phyloP scores from a whole-genome alignment of 2,329 filamentous ascomycete genomes.

The Dothistroma pini region DNA sequence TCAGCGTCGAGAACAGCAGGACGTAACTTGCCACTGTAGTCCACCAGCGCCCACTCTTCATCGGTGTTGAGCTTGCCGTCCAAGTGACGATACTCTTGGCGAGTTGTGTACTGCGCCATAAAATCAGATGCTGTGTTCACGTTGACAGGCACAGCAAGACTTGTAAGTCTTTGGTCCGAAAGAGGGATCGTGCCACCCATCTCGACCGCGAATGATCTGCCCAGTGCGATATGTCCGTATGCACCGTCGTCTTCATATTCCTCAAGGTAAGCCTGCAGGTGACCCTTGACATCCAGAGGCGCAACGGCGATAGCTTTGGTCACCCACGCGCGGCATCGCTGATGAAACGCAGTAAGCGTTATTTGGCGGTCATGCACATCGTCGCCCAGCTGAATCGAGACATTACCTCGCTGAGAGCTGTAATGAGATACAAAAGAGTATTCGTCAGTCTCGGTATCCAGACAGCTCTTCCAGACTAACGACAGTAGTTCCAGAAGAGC shows the following conservation, averaged over 20 bases:
- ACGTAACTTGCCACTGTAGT: slow-evolving; percentile 26
- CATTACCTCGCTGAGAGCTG: slow-evolving; percentile 69
- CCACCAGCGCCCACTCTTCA: slow-evolving; percentile 32
- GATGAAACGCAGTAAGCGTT: slow-evolving; percentile 75
- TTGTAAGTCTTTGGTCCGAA: slow-evolving; percentile 79
- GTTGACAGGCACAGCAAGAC: slow-evolving; percentile 71
- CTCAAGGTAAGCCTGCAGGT: slow-evolving; percentile 93
- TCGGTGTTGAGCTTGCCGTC: slow-evolving; percentile 51
- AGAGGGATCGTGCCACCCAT: slow-evolving; percentile 83
- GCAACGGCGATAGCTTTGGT: slow-evolving; percentile 75
- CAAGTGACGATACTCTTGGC: slow-evolving; percentile 90
- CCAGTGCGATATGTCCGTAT: slow-evolving; percentile 88
- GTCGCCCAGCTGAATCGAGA: slow-evolving; percentile 88
- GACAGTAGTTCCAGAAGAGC: slow-evolving; percentile 87
- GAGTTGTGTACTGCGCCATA: slow-evolving; percentile 92
- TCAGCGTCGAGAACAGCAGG: slow-evolving; percentile 12
- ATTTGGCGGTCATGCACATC: slow-evolving; percentile 77
- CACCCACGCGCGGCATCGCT: slow-evolving; percentile 76
- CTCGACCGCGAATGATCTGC: slow-evolving; percentile 89
- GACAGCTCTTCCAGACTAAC: slow-evolving; percentile 90
- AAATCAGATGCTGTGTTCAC: slow-evolving; percentile 96
- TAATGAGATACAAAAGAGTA: slow-evolving; percentile 85
- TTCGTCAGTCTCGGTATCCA: slow-evolving; percentile 90
- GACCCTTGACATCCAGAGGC: slow-evolving; percentile 87
- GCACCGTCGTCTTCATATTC: slow-evolving; percentile 88